Evolutionary conservation across 1,284 basidiomycete species (phyloP).

Genomic region (Puccinia novopanici): DNA sequence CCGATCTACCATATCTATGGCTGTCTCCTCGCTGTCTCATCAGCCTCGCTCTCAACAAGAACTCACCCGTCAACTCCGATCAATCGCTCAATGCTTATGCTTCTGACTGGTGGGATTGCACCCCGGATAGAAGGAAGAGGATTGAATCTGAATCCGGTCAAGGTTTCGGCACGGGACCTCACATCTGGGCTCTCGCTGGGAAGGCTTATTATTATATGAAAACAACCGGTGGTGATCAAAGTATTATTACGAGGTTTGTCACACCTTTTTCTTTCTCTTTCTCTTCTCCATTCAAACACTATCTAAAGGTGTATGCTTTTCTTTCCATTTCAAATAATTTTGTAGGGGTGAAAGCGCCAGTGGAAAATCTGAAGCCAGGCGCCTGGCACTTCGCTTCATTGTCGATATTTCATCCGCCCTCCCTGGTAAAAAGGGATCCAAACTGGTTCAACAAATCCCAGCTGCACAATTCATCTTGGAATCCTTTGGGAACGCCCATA

Average conservation of each 20-base stretch:
- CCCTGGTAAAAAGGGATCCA: conserved; percentile 90
- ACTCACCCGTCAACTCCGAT: conserved; percentile 76
- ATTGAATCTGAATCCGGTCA: conserved; percentile 52
- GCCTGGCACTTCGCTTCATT: conserved; percentile 85
- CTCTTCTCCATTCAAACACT: neutral
- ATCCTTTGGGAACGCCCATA: conserved; percentile 74
- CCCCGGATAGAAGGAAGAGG: conserved; percentile 63
- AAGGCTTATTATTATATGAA: conserved; percentile 96
- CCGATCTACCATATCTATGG: conserved; percentile 71
- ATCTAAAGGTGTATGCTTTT: neutral
- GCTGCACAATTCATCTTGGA: conserved; percentile 94
- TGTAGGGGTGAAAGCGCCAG: conserved; percentile 84
- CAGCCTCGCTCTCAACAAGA: conserved; percentile 85
- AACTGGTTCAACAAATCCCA: conserved; percentile 79
- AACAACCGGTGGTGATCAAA: conserved; percentile 88
- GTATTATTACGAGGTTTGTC: conserved; percentile 76
- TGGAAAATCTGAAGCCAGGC: conserved; percentile 86
- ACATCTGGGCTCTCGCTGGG: conserved; percentile 85
- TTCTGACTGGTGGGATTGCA: conserved; percentile 68
- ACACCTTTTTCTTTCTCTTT: neutral
- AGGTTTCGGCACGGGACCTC: conserved; percentile 62
- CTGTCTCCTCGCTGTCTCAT: conserved; percentile 63
- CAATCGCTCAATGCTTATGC: conserved; percentile 79
- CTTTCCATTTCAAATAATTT: neutral
- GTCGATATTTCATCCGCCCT: conserved; percentile 82